Evolutionary conservation across 192 early-diverging fungal genomes (phyloP).

Genomic region (Rhizoclosmatium sp.): DNA sequence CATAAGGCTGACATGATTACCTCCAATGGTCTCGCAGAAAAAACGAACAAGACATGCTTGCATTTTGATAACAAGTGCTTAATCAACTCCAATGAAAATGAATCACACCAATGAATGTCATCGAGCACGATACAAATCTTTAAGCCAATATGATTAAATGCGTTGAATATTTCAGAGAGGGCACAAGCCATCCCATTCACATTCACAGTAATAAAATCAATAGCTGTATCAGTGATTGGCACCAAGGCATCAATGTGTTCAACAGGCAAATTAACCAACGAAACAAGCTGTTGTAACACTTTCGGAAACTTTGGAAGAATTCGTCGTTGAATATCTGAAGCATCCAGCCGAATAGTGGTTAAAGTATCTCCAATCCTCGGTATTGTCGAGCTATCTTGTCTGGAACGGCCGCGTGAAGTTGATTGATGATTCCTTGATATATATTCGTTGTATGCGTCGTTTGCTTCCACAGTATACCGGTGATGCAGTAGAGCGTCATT

Average conservation of each 20-base stretch:
- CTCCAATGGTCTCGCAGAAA: constrained; percentile 12
- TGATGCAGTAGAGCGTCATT: background rate
- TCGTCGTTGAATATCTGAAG: too few relatives aligned
- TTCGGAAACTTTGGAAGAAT: background rate
- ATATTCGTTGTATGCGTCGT: background rate
- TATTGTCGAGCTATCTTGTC: too few relatives aligned
- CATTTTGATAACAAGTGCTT: constrained; percentile 9
- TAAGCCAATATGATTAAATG: background rate
- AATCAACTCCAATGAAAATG: constrained; percentile 12
- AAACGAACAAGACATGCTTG: constrained; percentile 6
- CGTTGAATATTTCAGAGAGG: constrained; percentile 17
- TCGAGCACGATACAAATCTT: constrained; percentile 11
- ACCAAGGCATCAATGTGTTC: background rate
- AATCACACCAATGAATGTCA: constrained; percentile 23
- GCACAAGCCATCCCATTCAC: background rate
- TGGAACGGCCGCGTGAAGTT: background rate
- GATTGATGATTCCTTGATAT: background rate
- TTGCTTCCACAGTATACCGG: background rate
- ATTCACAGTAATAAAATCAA: background rate
- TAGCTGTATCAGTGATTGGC: background rate
- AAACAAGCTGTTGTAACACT: background rate
- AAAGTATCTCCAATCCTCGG: too few relatives aligned
- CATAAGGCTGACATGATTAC: background rate
- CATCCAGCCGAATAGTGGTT: too few relatives aligned
- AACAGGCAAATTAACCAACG: background rate